A percentile compares a stretch with the other conserved stretches of the same genome.
Conservation (phyloP, 371 early-diverging fungal species). For the Mucor ambiguus region DNA sequence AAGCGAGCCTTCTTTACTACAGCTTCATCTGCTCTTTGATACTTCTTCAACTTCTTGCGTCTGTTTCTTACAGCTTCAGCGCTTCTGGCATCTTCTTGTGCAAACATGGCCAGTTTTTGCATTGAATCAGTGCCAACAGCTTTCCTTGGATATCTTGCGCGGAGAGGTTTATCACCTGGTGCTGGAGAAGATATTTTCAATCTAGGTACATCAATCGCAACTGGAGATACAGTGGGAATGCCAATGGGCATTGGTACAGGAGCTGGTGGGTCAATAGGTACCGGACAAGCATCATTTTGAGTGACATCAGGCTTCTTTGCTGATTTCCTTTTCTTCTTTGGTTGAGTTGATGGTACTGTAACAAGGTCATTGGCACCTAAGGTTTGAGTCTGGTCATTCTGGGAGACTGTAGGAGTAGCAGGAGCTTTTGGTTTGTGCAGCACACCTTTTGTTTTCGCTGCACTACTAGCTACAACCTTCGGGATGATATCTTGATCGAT, state of each 20-base stretch:
- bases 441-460: background rate
- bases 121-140: background rate
- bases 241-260: background rate
- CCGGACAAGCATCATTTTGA: background rate
- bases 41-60: background rate
- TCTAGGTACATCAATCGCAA: background rate
- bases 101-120: constrained; percentile 1
- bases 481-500: background rate
- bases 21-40: background rate
- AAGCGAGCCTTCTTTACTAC: background rate
- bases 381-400: background rate
- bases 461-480: background rate
- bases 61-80: background rate
- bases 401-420: background rate
- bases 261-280: background rate
- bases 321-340: background rate
- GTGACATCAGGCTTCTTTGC: background rate
- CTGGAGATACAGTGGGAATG: background rate
- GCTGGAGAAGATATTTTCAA: background rate
- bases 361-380: background rate
- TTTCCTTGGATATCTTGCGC: constrained; percentile 5
- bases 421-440: background rate
- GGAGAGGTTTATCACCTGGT: background rate
- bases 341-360: background rate
- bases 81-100: background rate